Evolutionary conservation across 257 asterid genomes (phyloP).

Genomic region (Penstemon barbatus): DNA sequence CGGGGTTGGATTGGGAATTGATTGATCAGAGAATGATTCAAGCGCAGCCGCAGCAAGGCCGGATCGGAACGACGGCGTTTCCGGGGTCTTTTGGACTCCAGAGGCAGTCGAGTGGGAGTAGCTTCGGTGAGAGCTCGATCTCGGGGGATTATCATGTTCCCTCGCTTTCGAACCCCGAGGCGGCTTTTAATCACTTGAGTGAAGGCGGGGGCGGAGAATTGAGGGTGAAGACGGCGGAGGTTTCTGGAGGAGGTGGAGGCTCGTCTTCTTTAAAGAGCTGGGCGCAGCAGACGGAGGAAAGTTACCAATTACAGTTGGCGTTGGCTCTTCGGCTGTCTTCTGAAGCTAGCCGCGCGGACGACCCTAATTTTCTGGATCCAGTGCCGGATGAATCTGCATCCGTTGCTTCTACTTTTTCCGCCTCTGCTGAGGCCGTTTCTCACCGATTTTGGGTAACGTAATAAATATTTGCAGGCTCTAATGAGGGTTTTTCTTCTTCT

Average conservation of each 20-base stretch:
- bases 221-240: constrained; percentile 23
- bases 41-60: constrained; percentile 10
- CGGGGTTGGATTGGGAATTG: constrained; percentile 61
- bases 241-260: constrained; percentile 28
- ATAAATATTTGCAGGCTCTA: not conserved
- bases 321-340: constrained; percentile 87
- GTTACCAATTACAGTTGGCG: constrained; percentile 90
- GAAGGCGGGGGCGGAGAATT: constrained; percentile 55
- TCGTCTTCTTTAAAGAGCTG: constrained; percentile 78
- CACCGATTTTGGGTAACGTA: constrained; percentile 93
- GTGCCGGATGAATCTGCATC: constrained; percentile 55
- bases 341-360: constrained; percentile 80
- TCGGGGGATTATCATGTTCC: constrained; percentile 67
- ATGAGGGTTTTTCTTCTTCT: not conserved
- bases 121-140: constrained; percentile 82
- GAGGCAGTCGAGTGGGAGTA: constrained; percentile 93
- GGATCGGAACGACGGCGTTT: constrained; percentile 52
- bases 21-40: constrained; percentile 42
- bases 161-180: constrained; percentile 32
- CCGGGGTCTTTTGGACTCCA: constrained; percentile 45
- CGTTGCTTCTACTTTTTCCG: constrained; percentile 40
- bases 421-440: constrained; percentile 64
- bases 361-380: constrained; percentile 82
- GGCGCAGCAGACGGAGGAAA: constrained; percentile 99
- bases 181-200: constrained; percentile 35